Evolutionary conservation across 805 yeast genomes (phyloP).

Genomic region (Candida railenensis): DNA sequence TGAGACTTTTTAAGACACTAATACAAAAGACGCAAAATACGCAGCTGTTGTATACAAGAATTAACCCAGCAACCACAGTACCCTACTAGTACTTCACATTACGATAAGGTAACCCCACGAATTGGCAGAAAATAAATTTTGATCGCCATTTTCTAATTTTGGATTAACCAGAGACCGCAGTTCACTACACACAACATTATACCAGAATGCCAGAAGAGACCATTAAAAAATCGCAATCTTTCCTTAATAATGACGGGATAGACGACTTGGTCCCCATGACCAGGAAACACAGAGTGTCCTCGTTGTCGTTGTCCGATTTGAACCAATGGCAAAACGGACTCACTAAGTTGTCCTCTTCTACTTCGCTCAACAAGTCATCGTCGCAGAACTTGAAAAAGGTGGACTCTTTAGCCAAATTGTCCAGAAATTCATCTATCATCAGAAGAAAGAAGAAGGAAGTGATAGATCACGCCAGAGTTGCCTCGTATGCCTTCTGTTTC

Average conservation of each 20-base stretch:
- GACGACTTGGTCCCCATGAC: slow-evolving; percentile 63
- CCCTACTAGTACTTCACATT: no score
- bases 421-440: slow-evolving; percentile 46
- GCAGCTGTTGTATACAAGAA: no score
- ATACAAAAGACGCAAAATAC: no score
- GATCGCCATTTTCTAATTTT: no score
- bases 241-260: slow-evolving; percentile 71
- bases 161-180: no score
- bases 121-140: no score
- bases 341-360: slow-evolving; percentile 36
- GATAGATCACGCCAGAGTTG: slow-evolving; percentile 70
- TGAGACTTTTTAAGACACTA: no score
- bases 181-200: background rate
- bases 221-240: slow-evolving; percentile 43
- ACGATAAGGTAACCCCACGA: background rate
- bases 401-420: slow-evolving; percentile 44
- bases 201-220: background rate
- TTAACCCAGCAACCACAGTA: no score
- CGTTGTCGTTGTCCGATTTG: slow-evolving; percentile 64
- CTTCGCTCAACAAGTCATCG: slow-evolving; percentile 34
- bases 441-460: slow-evolving; percentile 49
- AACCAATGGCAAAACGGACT: slow-evolving; percentile 59
- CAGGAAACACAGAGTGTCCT: slow-evolving; percentile 62
- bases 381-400: slow-evolving; percentile 40
- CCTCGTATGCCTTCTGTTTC: slow-evolving; percentile 85